Conservation (phyloP, 2,329 filamentous ascomycete species). For the Akanthomyces muscarius region DNA sequence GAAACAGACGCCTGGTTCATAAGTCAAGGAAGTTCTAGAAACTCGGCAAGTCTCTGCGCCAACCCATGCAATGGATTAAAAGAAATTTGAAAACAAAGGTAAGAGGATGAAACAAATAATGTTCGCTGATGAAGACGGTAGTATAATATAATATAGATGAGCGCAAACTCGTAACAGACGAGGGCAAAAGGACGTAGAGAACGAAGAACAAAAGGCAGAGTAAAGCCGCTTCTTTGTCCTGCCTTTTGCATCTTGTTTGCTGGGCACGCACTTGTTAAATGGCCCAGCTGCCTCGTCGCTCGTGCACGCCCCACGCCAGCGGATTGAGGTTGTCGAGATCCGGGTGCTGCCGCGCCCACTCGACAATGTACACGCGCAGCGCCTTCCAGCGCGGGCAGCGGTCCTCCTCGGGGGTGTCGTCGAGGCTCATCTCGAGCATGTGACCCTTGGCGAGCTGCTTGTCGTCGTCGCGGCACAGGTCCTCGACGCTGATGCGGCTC, state of each 20-base stretch:
- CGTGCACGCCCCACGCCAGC: slow-evolving; percentile 64
- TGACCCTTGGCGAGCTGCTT: slow-evolving; percentile 63
- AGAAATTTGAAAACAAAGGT: background rate
- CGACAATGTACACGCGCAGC: slow-evolving; percentile 74
- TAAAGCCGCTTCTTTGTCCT: background rate
- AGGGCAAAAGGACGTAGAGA: background rate
- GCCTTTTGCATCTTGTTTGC: background rate
- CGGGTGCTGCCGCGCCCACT: slow-evolving; percentile 88
- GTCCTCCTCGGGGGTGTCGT: slow-evolving; percentile 40
- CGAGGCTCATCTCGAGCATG: slow-evolving; percentile 54
- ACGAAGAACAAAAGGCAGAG: background rate
- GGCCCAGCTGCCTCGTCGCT: slow-evolving; percentile 69
- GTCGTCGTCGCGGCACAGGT: slow-evolving; percentile 69
- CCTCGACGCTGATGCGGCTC: slow-evolving; percentile 61
- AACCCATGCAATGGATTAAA: background rate
- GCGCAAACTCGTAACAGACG: no score
- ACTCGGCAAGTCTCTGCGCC: background rate
- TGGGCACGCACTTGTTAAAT: slow-evolving; percentile 38
- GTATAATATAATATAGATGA: no score
- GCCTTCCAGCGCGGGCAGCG: slow-evolving; percentile 77
- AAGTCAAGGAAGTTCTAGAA: background rate
- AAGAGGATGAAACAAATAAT: background rate
- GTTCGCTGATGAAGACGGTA: slow-evolving; percentile 6
- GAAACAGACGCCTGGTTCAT: background rate
- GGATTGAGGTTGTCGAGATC: slow-evolving; percentile 59